Base-by-base conservation (phyloP, 176 grass and related monocot genomes). In the Bonia amplexicaulis region DNA sequence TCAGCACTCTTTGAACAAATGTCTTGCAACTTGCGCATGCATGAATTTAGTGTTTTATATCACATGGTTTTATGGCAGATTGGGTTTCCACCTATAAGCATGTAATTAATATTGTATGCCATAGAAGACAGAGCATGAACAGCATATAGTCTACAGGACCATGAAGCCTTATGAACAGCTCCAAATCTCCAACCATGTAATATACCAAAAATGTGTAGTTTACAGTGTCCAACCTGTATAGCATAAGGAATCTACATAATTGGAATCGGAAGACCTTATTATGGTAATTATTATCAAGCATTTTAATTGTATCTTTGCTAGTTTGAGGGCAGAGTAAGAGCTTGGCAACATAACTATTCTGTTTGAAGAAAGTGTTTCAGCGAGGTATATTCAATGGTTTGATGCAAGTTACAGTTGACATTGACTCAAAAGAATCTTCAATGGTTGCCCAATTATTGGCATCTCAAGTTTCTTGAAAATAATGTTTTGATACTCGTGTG, bases 241-340 rank as follows among this genome's bases (percentile, higher is more conserved):
- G 14, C 1, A 46, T 49, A 87, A 48, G 13, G 40, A 59, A 62
- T 48, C 16, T 55, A 45, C 27, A 31, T 49, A 61, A 60, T 29
- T 77, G 19, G 26, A 70, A 51, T 37, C 17, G 7, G 37, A 29
- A 81, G 61, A 29, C 42, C 14, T 70, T 59, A 20, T 51, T 70
- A 63, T 41, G 1, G 1, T 52, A 77, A 61, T 63, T 77, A 62
- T 29, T 52, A 42, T 23, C 71, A 22, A 61, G 0, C 41, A 69
- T 25, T 59, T 37, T 73, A 68, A 26, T 61, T 12, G 51, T 88
- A 71, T 41, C 20, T 87, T 82, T 77, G 42, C 72, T 77, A 41
- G 33, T 63, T 49, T 2, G 27, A 70, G 29, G 40, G 74, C 23
- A 19, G 37, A 55, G 10, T 42, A 68, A 76, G 20, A 66, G 29